Base-by-base conservation (phyloP, 2,329 filamentous ascomycete species). In the Gremmenia infestans region DNA sequence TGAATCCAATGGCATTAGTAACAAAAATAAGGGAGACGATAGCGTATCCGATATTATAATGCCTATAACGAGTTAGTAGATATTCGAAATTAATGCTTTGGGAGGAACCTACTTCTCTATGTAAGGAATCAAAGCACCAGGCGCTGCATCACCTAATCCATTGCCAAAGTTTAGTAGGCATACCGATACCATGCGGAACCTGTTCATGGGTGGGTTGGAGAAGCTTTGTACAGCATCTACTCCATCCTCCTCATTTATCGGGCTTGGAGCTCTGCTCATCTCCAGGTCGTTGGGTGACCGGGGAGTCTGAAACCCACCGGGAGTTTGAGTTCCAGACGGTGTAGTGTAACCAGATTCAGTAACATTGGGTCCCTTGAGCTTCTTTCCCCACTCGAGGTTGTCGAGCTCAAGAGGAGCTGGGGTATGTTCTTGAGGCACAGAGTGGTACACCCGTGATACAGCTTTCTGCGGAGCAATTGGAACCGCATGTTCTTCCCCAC, bases 21-120 rank as follows among this genome's bases (percentile, higher is more conserved):
- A 94, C 81, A 74, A 94, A 95, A 66, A 95, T 89, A 39, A 93
- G 75, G 2, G 90, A 93, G 2, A 94, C 88, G 8, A 90, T 72
- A 2, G 85, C 87, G 69, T 94, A 93, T 43, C 86, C 86, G 54
- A 94, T 89, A 56, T 78, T 63, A 67, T 93, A 95, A 65, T 88
- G 71, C 46, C 79, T 82, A 11, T 48, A 32, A 39, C 3, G 37
- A 17, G 22, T 60, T 50, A 54, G 57, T 54, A 54, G 56, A 15
- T 22, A 23, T 9, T 36, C 36, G n/a, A 14, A 28, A 36, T 42
- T 14, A 35, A 17, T 22, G 23, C 5, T 4, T 51, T 37, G 59
- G 36, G 59, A 54, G 14, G 15, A 2, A 64, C 73, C 63, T 68
- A 82, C 70, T 74, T 77, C 69, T 93, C 88, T 71, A 95, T 88